Evolutionary conservation across 2,329 filamentous ascomycete species (phyloP).

Genomic region (Xylariaceae sp.): DNA sequence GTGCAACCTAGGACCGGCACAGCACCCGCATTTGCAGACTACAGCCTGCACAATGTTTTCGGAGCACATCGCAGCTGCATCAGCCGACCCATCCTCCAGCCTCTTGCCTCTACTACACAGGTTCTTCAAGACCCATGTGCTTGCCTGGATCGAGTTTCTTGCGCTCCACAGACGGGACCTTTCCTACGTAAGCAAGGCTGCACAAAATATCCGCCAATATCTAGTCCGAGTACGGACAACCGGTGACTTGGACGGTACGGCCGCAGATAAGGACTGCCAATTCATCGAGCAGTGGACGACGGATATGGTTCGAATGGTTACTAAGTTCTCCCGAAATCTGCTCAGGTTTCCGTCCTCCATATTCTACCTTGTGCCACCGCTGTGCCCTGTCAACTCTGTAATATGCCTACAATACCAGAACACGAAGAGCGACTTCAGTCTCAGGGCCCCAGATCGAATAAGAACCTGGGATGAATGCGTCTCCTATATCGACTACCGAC

Average conservation of each 20-base stretch:
- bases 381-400: slow-evolving; percentile 7
- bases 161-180: slow-evolving; percentile 2
- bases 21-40: slow-evolving; percentile 4
- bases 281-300: slow-evolving; percentile 5
- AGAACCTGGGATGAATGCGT: slow-evolving; percentile 10
- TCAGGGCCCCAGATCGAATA: not conserved
- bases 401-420: slow-evolving; percentile 5
- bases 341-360: slow-evolving; percentile 3
- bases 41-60: slow-evolving; percentile 8
- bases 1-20: slow-evolving; percentile 1
- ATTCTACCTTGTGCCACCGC: slow-evolving; percentile 5
- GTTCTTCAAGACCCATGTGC: slow-evolving; percentile 6
- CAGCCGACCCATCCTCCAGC: not conserved
- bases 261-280: too few relatives aligned
- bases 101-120: slow-evolving; percentile 1
- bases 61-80: slow-evolving; percentile 2
- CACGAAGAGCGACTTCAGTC: not conserved
- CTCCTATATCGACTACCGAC: slow-evolving; percentile 6
- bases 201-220: slow-evolving; percentile 4
- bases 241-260: too few relatives aligned
- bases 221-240: too few relatives aligned
- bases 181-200: slow-evolving; percentile 5
- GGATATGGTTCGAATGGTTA: slow-evolving; percentile 6
- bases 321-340: slow-evolving; percentile 5
- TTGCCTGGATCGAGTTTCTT: slow-evolving; percentile 9